Conservation (phyloP, 768 basidiomycete genomes). For the Xerocomellus intermedius region DNA sequence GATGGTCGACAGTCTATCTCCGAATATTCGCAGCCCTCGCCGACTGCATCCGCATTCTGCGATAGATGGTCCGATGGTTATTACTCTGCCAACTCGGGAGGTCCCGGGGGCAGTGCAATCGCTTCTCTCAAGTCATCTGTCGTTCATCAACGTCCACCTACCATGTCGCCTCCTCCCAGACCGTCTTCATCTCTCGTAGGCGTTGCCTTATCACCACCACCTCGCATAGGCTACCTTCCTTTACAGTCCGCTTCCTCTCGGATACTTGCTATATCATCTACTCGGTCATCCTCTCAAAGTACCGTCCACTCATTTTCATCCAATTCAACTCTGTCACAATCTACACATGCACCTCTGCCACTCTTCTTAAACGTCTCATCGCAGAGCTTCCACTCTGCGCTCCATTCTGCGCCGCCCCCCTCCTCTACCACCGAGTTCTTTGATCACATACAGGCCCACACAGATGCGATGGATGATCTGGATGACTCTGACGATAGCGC, state of each 20-base stretch:
- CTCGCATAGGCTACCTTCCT: slow-evolving; percentile 22
- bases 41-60: slow-evolving; percentile 78
- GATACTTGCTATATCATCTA: slow-evolving; percentile 13
- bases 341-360: slow-evolving; percentile 16
- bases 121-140: slow-evolving; percentile 23
- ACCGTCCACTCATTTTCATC: slow-evolving; percentile 34
- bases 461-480: slow-evolving; percentile 71
- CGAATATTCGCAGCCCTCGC: slow-evolving; percentile 68
- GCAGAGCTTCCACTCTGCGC: slow-evolving; percentile 40
- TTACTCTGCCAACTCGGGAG: slow-evolving; percentile 30
- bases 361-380: slow-evolving; percentile 48
- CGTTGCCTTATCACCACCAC: slow-evolving; percentile 57
- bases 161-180: slow-evolving; percentile 58
- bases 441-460: slow-evolving; percentile 67
- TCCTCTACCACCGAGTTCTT: slow-evolving; percentile 72
- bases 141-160: slow-evolving; percentile 21
- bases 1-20: slow-evolving; percentile 55
- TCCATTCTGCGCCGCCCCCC: slow-evolving; percentile 63
- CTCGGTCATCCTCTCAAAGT: slow-evolving; percentile 29
- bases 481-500: slow-evolving; percentile 53
- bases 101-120: slow-evolving; percentile 10
- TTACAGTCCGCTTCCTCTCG: slow-evolving; percentile 21
- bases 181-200: slow-evolving; percentile 60
- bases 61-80: slow-evolving; percentile 45
- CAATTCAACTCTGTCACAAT: slow-evolving; percentile 23